Percentiles rank a stretch among this genome's conserved stretches.
Conservation (phyloP, 2,329 filamentous ascomycete species). For the Penicillium paneum region DNA sequence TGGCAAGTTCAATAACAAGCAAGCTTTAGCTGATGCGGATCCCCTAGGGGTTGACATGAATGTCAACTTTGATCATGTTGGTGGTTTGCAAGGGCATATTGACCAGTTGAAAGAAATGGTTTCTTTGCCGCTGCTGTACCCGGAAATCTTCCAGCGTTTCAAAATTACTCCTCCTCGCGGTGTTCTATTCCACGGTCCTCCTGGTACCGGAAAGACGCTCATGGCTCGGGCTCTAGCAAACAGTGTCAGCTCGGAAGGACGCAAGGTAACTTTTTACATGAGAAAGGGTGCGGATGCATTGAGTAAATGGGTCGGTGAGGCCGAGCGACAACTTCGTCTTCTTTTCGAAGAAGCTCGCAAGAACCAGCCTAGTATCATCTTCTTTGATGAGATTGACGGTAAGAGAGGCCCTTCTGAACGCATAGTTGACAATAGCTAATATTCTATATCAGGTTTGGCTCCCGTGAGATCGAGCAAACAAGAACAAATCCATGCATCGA, state of each 20-base stretch:
- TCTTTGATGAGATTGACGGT: constrained; percentile 98
- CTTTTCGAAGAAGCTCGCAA: constrained; percentile 94
- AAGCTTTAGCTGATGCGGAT: constrained; percentile 87
- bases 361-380: constrained; percentile 97
- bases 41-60: constrained; percentile 88
- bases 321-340: constrained; percentile 87
- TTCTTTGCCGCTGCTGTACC: constrained; percentile 86
- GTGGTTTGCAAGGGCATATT: constrained; percentile 88
- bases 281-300: constrained; percentile 95
- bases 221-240: constrained; percentile 89
- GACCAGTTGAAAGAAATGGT: constrained; percentile 99
- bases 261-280: constrained; percentile 99
- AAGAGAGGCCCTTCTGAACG: constrained; percentile 15
- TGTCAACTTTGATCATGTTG: constrained; percentile 91
- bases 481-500: constrained; percentile 97
- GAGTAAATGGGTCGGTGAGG: constrained; percentile 98
- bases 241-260: constrained; percentile 80
- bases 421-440: constrained; percentile 9
- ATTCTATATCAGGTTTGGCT: constrained; percentile 57
- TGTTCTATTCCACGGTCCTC: constrained; percentile 93
- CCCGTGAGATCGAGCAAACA: constrained; percentile 97
- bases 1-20: constrained; percentile 89
- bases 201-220: constrained; percentile 97
- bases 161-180: constrained; percentile 91
- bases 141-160: constrained; percentile 87